Evolutionary conservation across 2,329 filamentous ascomycete species (phyloP), one percentile per base, ranked within the genome.

Genomic region (Apiospora arundinis): DNA sequence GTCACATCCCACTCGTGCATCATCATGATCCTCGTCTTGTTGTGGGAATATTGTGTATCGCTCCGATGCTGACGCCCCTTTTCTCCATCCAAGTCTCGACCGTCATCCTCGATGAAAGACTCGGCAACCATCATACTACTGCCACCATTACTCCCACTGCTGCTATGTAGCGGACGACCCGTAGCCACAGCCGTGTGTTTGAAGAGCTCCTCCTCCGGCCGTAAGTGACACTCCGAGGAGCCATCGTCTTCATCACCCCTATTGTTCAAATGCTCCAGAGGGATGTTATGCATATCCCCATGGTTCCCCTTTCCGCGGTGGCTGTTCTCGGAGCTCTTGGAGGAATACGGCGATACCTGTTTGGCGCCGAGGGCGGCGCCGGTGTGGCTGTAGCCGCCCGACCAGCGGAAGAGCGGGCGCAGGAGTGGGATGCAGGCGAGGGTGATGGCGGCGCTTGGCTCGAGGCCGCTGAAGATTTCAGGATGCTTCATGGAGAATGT

Each of bases 351-450:
- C 21, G 37, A 42, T 4, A 37, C 14, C 37, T 37, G 9, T 21
- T 45, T 67, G 40, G 37, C 37, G 8, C 21, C 23, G 67, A 68
- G 25, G 28, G 67, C 67, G 32, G 67, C 52, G 25, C 67, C 67
- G 44, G 44, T 68, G 16, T n/a, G 25, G 67, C 67, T 52, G 46
- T 68, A 49, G 63, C 63, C 63, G 5, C 37, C 63, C 25, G 25
- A n/a, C 25, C 46, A 45, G 7, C 67, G 44, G 9, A 71, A 45
- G 8, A 71, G 67, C 14, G 70, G 70, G 9, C 70, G 67, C 56
- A 71, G 52, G 21, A 71, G 32, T 18, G 70, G 70, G n/a, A 71
- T 40, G 32, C 52, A 68, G 32, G 70, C 66, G 6, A 71, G 67
- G 8, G 67, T 56, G 25, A 71, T 69, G 16, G 70, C 70, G 25